phyloP scores from a whole-genome alignment of 78 protist species.

The Fonticula alba region DNA sequence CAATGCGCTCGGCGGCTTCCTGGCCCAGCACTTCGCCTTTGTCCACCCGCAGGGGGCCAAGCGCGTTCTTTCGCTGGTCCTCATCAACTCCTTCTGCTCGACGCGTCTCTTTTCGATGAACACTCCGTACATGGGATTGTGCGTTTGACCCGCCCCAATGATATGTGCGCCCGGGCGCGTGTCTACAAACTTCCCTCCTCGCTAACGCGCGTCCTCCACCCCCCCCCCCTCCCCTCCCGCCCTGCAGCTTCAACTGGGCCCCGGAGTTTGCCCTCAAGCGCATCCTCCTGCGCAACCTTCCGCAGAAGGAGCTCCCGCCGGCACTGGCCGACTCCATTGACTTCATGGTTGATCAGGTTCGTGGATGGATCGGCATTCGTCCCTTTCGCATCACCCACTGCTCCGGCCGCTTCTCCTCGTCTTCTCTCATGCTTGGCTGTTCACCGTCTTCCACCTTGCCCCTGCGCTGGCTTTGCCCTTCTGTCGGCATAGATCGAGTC shows the following conservation, averaged over 20 bases:
- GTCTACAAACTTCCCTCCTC: background rate
- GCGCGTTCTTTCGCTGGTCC: conserved; percentile 29
- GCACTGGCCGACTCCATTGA: conserved; percentile 41
- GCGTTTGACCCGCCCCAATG: too few relatives aligned
- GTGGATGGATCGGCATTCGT: background rate
- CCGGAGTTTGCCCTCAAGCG: conserved; percentile 48
- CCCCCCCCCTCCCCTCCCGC: background rate
- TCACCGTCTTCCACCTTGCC: background rate
- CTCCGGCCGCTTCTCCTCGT: background rate
- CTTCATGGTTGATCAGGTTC: conserved; percentile 51
- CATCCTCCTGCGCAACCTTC: conserved; percentile 27
- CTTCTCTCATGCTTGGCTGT: background rate
- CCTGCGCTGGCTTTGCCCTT: background rate
- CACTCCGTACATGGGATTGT: conserved; percentile 12
- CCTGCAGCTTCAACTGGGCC: conserved; percentile 10
- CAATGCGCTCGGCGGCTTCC: conserved; percentile 40
- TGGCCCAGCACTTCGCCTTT: conserved; percentile 34
- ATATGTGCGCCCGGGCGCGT: too few relatives aligned
- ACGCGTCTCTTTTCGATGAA: conserved; percentile 23
- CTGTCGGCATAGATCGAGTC: conserved; percentile 10
- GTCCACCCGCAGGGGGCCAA: too few relatives aligned
- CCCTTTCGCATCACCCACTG: background rate
- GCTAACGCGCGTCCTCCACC: background rate
- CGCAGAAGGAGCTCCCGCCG: conserved; percentile 14
- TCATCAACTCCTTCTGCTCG: conserved; percentile 44